These are phyloP conservation scores for Tetrapisispora pingtungensis DNA, from an alignment of 805 yeast genomes.

Conservation along the genomic window DNA sequence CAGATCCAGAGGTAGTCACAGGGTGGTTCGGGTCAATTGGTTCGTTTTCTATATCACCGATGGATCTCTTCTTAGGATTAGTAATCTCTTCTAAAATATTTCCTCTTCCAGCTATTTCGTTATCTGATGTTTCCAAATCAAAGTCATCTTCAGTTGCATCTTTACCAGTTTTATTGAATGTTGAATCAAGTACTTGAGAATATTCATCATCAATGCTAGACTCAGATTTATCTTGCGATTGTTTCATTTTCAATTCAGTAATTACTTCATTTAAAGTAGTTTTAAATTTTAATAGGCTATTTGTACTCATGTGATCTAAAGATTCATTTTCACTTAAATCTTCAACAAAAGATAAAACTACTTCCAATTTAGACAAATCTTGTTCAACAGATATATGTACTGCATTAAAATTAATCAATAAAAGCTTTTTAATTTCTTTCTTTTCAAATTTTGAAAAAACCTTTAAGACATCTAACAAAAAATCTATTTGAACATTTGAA, in stretches of 20 bases:
- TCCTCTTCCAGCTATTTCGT: neutral
- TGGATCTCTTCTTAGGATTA: neutral
- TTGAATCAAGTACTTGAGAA: conserved; percentile 13
- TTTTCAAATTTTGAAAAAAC: conserved; percentile 39
- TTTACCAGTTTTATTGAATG: conserved; percentile 8
- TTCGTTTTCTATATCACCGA: neutral
- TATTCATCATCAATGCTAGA: conserved; percentile 13
- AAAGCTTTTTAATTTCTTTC: conserved; percentile 43
- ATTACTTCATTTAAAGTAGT: conserved; percentile 6
- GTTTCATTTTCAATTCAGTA: conserved; percentile 8
- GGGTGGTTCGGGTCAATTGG: neutral
- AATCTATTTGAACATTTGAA: conserved; percentile 45
- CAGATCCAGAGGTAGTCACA: neutral
- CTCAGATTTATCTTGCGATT: neutral
- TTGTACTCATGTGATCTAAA: conserved; percentile 28
- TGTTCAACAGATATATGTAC: conserved; percentile 34
- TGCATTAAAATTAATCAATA: conserved; percentile 42
- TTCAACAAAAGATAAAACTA: conserved; percentile 20
- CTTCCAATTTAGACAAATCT: conserved; percentile 17
- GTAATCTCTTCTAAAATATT: neutral
- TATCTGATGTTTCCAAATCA: neutral
- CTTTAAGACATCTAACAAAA: conserved; percentile 45
- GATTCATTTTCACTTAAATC: conserved; percentile 25
- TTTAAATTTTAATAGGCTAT: conserved; percentile 28
- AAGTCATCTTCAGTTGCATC: conserved; percentile 6